These are phyloP conservation scores for Trametes sp. DNA, from an alignment of 1,284 basidiomycete genomes.

Conservation along the genomic window DNA sequence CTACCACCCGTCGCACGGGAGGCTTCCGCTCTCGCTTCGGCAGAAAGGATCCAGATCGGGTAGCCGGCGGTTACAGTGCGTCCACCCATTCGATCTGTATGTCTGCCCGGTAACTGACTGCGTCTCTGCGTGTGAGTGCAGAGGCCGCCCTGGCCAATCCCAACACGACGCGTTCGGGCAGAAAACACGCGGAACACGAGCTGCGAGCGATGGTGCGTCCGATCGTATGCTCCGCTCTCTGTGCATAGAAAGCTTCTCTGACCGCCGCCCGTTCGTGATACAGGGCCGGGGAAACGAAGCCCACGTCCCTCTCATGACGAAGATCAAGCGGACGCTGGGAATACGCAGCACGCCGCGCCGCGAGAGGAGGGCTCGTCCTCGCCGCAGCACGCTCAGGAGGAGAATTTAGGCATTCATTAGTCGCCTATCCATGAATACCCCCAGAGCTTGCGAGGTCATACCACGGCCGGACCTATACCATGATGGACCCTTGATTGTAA, in stretches of 20 bases:
- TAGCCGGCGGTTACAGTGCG: slow-evolving; percentile 58
- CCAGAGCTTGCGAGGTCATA: background rate
- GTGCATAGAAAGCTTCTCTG: background rate
- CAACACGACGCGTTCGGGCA: slow-evolving; percentile 51
- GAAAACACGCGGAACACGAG: slow-evolving; percentile 55
- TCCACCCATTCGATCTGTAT: slow-evolving; percentile 12
- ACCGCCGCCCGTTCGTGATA: slow-evolving; percentile 7
- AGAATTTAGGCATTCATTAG: slow-evolving; percentile 1
- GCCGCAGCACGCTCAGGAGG: slow-evolving; percentile 8
- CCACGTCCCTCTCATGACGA: slow-evolving; percentile 59
- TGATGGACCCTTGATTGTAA: too few relatives aligned
- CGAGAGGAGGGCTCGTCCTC: slow-evolving; percentile 3
- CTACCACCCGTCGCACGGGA: slow-evolving; percentile 28
- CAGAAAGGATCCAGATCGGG: slow-evolving; percentile 52
- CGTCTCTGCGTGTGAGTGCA: slow-evolving; percentile 29
- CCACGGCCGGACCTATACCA: background rate
- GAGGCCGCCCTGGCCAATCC: slow-evolving; percentile 59
- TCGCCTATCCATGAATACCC: background rate
- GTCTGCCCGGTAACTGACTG: background rate
- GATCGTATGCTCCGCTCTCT: too few relatives aligned
- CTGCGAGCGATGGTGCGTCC: slow-evolving; percentile 50
- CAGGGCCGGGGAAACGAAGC: slow-evolving; percentile 49
- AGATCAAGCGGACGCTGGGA: slow-evolving; percentile 57
- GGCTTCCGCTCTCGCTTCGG: slow-evolving; percentile 42
- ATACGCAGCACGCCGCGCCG: slow-evolving; percentile 53